These are phyloP conservation scores for Falciphora oryzae DNA, from an alignment of 2,329 filamentous ascomycete genomes.

Conservation along the genomic window DNA sequence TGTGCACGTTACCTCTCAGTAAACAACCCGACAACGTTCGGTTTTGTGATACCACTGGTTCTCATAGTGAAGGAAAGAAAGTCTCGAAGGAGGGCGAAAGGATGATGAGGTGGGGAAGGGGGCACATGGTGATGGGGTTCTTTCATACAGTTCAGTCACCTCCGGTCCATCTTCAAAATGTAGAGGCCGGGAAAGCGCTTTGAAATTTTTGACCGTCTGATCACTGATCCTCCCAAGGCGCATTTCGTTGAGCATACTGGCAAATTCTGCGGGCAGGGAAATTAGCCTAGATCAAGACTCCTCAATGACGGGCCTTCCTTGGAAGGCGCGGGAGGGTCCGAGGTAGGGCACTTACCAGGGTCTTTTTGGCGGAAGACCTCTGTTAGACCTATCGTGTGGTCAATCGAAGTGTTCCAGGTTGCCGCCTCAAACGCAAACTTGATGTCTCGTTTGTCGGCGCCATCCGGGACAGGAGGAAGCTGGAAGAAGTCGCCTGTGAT, in stretches of 20 bases:
- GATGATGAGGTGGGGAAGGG: no score
- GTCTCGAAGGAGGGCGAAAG: neutral
- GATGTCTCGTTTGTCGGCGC: constrained; percentile 54
- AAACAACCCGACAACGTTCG: constrained; percentile 18
- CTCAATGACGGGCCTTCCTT: neutral
- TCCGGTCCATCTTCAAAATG: constrained; percentile 68
- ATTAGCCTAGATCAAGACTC: neutral
- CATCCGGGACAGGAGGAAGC: constrained; percentile 84
- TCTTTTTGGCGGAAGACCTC: constrained; percentile 97
- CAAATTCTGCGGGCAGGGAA: constrained; percentile 56
- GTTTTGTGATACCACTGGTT: neutral
- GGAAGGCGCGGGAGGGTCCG: neutral
- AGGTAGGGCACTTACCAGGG: constrained; percentile 42
- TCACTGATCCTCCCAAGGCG: constrained; percentile 74
- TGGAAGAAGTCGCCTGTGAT: constrained; percentile 99
- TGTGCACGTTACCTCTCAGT: constrained; percentile 10
- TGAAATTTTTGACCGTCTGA: constrained; percentile 73
- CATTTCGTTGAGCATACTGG: constrained; percentile 97
- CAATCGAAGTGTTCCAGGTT: constrained; percentile 87
- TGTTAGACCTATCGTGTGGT: constrained; percentile 91
- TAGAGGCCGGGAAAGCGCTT: constrained; percentile 63
- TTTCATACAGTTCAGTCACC: constrained; percentile 71
- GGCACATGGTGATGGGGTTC: constrained; percentile 10
- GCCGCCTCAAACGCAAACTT: constrained; percentile 92
- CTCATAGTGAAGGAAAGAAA: neutral